Conservation (phyloP, 495 filamentous ascomycete genomes). For the Trichoderma parareesei region DNA sequence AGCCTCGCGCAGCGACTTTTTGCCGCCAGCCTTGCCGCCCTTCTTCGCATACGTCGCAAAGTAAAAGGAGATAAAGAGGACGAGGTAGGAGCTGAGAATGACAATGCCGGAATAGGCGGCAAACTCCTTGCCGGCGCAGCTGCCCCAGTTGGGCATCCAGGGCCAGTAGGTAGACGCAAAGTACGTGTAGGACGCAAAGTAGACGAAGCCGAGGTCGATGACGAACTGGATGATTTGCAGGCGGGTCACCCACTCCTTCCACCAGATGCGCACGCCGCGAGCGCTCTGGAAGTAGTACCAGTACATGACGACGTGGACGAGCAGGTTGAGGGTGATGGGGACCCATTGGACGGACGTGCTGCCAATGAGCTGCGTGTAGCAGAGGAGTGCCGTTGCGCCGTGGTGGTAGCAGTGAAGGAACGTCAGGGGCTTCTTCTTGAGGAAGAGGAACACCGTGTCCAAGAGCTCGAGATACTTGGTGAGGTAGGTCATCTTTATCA, state of each 20-base stretch:
- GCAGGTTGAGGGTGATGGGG: slow-evolving; percentile 66
- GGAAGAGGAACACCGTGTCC: slow-evolving; percentile 73
- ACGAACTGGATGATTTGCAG: slow-evolving; percentile 80
- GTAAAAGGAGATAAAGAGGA: slow-evolving; percentile 99
- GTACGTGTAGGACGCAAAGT: slow-evolving; percentile 93
- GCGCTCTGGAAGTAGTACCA: slow-evolving; percentile 78
- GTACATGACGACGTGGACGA: slow-evolving; percentile 45
- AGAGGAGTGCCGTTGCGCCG: slow-evolving; percentile 73
- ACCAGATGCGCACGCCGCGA: slow-evolving; percentile 75
- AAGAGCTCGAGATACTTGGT: slow-evolving; percentile 61
- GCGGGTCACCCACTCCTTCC: slow-evolving; percentile 85
- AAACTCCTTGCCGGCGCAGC: slow-evolving; percentile 94
- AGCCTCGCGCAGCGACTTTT: slow-evolving; percentile 47
- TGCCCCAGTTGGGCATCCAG: slow-evolving; percentile 70
- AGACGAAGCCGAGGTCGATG: slow-evolving; percentile 80
- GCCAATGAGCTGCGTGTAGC: slow-evolving; percentile 76
- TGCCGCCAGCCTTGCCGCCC: slow-evolving; percentile 51
- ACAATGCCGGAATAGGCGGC: slow-evolving; percentile 88
- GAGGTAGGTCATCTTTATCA: slow-evolving; percentile 60
- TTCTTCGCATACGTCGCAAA: slow-evolving; percentile 85
- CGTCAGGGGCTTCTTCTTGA: slow-evolving; percentile 83
- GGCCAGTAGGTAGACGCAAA: slow-evolving; percentile 89
- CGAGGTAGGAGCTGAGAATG: slow-evolving; percentile 85
- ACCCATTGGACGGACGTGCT: slow-evolving; percentile 71
- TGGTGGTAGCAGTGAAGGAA: slow-evolving; percentile 87